Conservation (phyloP, 78 protist species). For the slime mould (Dictyostelium discoideum) region DNA sequence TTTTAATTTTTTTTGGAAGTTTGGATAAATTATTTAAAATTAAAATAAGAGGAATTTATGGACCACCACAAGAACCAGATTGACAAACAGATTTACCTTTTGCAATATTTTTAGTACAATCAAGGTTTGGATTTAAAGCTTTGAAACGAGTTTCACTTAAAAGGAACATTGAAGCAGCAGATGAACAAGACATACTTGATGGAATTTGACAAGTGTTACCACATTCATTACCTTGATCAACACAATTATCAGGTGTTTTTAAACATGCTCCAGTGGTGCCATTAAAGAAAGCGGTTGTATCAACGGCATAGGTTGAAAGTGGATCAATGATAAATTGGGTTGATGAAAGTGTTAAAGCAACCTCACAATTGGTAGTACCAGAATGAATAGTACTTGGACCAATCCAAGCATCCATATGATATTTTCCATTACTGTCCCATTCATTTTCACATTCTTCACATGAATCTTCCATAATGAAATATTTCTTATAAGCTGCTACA, state of each 20-base stretch:
- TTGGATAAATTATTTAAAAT: too few species aligned
- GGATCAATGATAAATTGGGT: background rate
- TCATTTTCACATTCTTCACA: conserved; percentile 16
- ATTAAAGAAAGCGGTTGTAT: background rate
- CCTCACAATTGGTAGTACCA: conserved; percentile 11
- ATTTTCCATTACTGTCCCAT: background rate
- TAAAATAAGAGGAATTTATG: background rate
- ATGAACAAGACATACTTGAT: background rate
- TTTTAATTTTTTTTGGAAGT: too few species aligned
- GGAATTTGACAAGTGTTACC: conserved; percentile 2
- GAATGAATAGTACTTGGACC: background rate
- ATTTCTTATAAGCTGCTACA: background rate
- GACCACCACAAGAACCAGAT: conserved; percentile 25
- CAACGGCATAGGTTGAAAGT: background rate
- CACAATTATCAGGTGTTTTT: conserved; percentile 1
- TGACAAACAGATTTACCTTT: background rate
- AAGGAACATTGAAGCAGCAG: background rate
- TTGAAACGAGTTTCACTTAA: background rate
- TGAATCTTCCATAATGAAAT: conserved; percentile 12
- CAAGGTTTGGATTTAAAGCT: background rate
- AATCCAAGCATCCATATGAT: conserved; percentile 3
- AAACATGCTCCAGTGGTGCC: background rate
- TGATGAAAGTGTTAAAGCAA: background rate
- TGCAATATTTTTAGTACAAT: background rate
- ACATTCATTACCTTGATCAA: conserved; percentile 18